A percentile compares a stretch with the other conserved stretches of the same genome.
These are phyloP conservation scores for Cryptomeria japonica DNA, from an alignment of 75 land plant genomes.

Conservation along the genomic window DNA sequence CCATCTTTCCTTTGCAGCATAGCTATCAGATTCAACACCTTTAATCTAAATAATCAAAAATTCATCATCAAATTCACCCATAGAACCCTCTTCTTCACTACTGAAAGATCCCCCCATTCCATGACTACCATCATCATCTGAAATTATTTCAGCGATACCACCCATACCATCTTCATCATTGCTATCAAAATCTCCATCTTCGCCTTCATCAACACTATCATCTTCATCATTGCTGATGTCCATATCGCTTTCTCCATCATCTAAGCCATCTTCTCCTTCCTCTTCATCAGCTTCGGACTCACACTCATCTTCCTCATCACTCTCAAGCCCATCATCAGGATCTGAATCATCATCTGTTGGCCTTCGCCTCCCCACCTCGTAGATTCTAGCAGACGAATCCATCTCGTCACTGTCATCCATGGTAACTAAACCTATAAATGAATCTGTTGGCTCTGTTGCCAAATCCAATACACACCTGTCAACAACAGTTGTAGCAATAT, in stretches of 20 bases:
- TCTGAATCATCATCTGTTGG: conserved; percentile 99
- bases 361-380: conserved; percentile 89
- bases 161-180: conserved; percentile 56
- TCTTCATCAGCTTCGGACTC: conserved; percentile 75
- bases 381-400: conserved; percentile 85
- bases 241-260: conserved; percentile 65
- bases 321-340: conserved; percentile 94
- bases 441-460: conserved; percentile 91
- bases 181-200: conserved; percentile 32
- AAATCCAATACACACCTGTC: conserved; percentile 96
- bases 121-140: conserved; percentile 69
- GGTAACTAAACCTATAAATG: conserved; percentile 82
- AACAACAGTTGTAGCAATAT: conserved; percentile 89
- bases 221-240: conserved; percentile 73
- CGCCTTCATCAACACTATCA: conserved; percentile 43
- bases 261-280: conserved; percentile 49
- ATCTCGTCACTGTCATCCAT: conserved; percentile 90
- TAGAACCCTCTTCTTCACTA: conserved; percentile 48
- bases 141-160: conserved; percentile 47
- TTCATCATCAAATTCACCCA: conserved; percentile 14
- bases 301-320: conserved; percentile 80
- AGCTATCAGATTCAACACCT: background rate
- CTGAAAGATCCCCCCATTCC: conserved; percentile 41
- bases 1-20: background rate
- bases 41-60: background rate